Percentiles rank a stretch among this genome's conserved stretches.
Evolutionary conservation across 2,329 filamentous ascomycete species (phyloP).

Genomic region (Ophiostoma sp.): DNA sequence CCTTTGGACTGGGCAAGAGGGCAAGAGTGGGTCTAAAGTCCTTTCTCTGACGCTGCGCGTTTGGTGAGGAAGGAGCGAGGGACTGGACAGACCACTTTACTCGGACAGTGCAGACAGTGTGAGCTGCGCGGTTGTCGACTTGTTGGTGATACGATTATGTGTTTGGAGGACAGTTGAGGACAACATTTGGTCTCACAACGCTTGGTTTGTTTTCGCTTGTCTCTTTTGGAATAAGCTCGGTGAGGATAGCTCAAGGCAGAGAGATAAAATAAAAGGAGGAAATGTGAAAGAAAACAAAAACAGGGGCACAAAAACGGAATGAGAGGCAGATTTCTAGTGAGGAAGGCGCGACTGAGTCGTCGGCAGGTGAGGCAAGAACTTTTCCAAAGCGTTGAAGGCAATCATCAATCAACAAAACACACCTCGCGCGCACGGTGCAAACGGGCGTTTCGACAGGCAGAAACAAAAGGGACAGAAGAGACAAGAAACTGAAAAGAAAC

Average conservation of each 20-base stretch:
- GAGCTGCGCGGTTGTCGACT: neutral
- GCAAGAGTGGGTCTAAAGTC: constrained; percentile 4
- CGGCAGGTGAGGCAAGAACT: neutral
- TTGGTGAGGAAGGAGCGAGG: neutral
- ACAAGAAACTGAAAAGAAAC: neutral
- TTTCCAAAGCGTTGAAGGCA: neutral
- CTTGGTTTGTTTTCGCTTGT: neutral
- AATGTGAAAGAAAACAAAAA: neutral
- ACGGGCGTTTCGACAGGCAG: constrained; percentile 6
- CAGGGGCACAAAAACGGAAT: neutral
- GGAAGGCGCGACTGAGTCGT: neutral
- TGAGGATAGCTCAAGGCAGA: constrained; percentile 2
- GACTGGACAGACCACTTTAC: constrained; percentile 3
- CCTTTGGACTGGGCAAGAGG: constrained; percentile 17
- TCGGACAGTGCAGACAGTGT: constrained; percentile 1
- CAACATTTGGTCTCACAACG: neutral
- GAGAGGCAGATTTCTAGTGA: constrained; percentile 1
- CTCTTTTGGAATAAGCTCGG: neutral
- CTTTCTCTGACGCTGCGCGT: constrained; percentile 15
- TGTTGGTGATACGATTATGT: neutral
- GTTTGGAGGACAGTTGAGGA: neutral
- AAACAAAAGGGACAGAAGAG: neutral
- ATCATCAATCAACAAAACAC: neutral
- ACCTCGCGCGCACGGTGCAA: neutral
- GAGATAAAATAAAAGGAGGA: neutral